Evolutionary conservation across 371 early-diverging fungal species (phyloP), one percentile per base, ranked within the genome.

Genomic region (Umbelopsis sp.): DNA sequence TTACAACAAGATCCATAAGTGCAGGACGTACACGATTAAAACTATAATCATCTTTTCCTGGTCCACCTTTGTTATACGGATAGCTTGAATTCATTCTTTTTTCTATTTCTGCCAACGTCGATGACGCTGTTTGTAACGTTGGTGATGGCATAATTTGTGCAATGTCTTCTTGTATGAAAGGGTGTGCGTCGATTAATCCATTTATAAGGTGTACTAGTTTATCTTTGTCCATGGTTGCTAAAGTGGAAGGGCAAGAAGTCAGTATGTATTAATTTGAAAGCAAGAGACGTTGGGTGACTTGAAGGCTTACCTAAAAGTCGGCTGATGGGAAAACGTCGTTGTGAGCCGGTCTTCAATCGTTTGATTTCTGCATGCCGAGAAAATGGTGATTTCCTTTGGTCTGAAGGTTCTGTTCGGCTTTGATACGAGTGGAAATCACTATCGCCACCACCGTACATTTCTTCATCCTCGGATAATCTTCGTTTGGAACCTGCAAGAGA

Each of bases 81-180:
- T 95, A 94, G 16, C 92, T 86, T 6, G 89, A 88, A 37, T 78
- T 79, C 53, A 97, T 77, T 48, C 85, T 84, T 71, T 89, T 89
- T 70, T 94, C 91, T 63, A 93, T 78, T 24, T 86, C 83, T 46
- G 75, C 72, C 46, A 98, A 82, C 20, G 90, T 87, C 46, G 79
- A 73, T 48, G 88, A 80, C 0, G 92, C 93, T n/a, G 93, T 89
- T 45, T 80, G 78, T 63, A 97, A 83, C 12, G 97, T 94, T 29
- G 98, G 98, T 57, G 91, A 87, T 41, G 97, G 97, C 46, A 97
- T 86, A 69, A 93, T 85, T 8, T 85, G 75, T 68, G 91, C 87
- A 46, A 96, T 87, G 51, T 92, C 87, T 22, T 84, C 75, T 62
- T 88, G 87, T 24, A 96, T 80, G 18, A 81, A 74, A 12, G 96